Conservation (phyloP, 345 rosid species). For the Cochlearia excelsa region DNA sequence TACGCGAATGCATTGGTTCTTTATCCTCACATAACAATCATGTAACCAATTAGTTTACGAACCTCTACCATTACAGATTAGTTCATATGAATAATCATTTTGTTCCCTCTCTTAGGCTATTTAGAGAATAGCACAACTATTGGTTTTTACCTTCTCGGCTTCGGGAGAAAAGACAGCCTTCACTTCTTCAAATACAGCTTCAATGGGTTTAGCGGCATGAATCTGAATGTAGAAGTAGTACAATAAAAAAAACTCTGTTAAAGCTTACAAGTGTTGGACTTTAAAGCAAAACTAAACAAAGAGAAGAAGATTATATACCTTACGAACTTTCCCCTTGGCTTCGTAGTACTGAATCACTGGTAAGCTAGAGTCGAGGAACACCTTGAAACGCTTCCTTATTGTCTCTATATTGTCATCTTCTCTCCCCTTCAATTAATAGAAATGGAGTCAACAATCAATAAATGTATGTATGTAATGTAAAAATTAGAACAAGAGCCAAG, state of each 20-base stretch:
- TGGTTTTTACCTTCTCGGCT: slow-evolving; percentile 58
- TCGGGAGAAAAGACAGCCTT: slow-evolving; percentile 48
- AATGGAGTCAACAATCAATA: slow-evolving; percentile 16
- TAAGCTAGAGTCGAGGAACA: slow-evolving; percentile 62
- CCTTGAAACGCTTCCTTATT: slow-evolving; percentile 67
- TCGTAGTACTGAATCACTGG: slow-evolving; percentile 60
- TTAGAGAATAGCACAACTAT: slow-evolving; percentile 27
- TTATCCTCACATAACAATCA: slow-evolving; percentile 19
- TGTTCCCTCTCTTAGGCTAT: slow-evolving; percentile 3
- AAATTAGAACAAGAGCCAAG: slow-evolving; percentile 1
- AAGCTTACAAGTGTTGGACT: not conserved
- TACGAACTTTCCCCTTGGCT: slow-evolving; percentile 59
- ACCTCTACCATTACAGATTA: slow-evolving; percentile 14
- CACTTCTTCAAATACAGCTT: slow-evolving; percentile 66
- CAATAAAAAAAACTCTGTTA: slow-evolving; percentile 16
- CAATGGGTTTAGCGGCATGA: slow-evolving; percentile 66
- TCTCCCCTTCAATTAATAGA: slow-evolving; percentile 54
- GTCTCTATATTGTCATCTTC: slow-evolving; percentile 78
- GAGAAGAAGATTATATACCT: slow-evolving; percentile 38
- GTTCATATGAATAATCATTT: slow-evolving; percentile 7
- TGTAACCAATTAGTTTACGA: slow-evolving; percentile 11
- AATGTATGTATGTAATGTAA: not conserved
- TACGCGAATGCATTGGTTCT: slow-evolving; percentile 16
- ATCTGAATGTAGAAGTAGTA: slow-evolving; percentile 42
- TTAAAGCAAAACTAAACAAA: not conserved